Conservation (phyloP, 192 early-diverging fungal genomes). For the Piromyces finnis region DNA sequence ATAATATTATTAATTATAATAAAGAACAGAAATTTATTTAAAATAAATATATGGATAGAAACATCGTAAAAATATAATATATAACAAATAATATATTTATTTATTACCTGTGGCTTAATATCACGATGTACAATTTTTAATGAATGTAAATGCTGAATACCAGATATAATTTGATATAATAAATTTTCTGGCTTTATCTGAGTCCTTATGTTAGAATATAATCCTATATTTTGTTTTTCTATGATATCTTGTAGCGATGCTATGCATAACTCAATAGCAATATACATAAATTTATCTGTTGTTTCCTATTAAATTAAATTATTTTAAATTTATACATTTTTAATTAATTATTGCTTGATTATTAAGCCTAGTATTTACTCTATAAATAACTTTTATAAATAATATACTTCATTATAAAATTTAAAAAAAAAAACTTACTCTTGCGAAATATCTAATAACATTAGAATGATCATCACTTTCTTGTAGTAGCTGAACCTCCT, state of each 20-base stretch:
- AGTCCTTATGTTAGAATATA: constrained; percentile 20
- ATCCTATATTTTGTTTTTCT: constrained; percentile 25
- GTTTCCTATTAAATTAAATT: constrained; percentile 51
- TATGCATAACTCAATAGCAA: constrained; percentile 86
- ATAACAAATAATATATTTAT: neutral
- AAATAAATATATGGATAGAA: neutral
- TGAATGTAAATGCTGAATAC: constrained; percentile 73
- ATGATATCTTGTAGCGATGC: constrained; percentile 78
- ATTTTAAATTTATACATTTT: too few species aligned
- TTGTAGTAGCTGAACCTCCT: constrained; percentile 80
- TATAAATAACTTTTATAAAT: too few species aligned
- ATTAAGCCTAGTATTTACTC: too few species aligned
- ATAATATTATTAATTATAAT: constrained; percentile 1
- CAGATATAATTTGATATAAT: constrained; percentile 67
- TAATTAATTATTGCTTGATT: too few species aligned
- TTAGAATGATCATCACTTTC: constrained; percentile 93
- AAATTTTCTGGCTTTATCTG: constrained; percentile 43
- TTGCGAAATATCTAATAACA: constrained; percentile 86
- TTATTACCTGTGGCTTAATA: constrained; percentile 63
- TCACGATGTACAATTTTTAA: constrained; percentile 96
- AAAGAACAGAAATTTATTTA: too few species aligned
- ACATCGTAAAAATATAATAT: neutral
- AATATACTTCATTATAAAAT: too few species aligned
- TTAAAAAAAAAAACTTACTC: constrained; percentile 17
- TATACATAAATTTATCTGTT: constrained; percentile 81